Evolutionary conservation across 1,284 basidiomycete species (phyloP).

Genomic region (Trichosporon sp.): DNA sequence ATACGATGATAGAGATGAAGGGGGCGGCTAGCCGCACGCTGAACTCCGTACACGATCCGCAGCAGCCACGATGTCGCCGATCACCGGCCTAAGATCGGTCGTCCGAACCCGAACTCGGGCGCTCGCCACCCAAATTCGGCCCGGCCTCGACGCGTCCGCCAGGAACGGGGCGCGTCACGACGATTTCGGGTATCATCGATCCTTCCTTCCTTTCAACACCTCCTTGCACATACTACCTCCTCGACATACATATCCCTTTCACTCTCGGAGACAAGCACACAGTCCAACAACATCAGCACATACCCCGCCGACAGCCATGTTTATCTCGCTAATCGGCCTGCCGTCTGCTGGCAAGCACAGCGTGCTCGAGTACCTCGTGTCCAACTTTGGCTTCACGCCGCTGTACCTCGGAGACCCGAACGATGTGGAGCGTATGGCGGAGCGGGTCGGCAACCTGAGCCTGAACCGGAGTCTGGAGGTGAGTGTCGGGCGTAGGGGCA

Average conservation of each 20-base stretch:
- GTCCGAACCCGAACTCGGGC: neutral
- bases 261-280: neutral
- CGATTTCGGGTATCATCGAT: no score
- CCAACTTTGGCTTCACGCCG: slow-evolving; percentile 58
- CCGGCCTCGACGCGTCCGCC: neutral
- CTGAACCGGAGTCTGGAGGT: slow-evolving; percentile 10
- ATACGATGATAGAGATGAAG: no score
- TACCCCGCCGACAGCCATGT: slow-evolving; percentile 58
- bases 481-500: neutral
- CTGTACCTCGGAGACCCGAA: slow-evolving; percentile 46
- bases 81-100: neutral
- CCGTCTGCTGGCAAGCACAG: slow-evolving; percentile 77
- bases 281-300: neutral
- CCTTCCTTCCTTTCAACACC: neutral
- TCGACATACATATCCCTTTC: no score
- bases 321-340: slow-evolving; percentile 86
- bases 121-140: neutral
- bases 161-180: neutral
- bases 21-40: no score
- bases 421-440: slow-evolving; percentile 18
- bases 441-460: neutral
- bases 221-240: neutral
- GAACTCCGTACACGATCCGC: no score
- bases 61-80: no score
- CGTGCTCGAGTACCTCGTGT: slow-evolving; percentile 71